These are phyloP conservation scores for Mariannaea sp. DNA, from an alignment of 2,329 filamentous ascomycete species.

Conservation along the genomic window DNA sequence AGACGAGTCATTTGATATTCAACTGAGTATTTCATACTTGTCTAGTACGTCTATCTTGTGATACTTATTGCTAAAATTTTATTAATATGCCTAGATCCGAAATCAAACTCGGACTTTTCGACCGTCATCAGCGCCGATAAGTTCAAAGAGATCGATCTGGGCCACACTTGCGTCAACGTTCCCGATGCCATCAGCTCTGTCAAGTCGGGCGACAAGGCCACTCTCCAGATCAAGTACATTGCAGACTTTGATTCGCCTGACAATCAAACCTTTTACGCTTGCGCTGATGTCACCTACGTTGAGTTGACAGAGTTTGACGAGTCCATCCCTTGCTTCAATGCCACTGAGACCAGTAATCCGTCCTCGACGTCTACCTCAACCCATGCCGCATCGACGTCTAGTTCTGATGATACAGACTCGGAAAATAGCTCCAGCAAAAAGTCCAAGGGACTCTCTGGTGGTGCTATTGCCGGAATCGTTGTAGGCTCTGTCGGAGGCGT, in stretches of 20 bases:
- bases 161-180: conserved; percentile 46
- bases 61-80: not conserved
- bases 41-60: conserved; percentile 47
- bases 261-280: conserved; percentile 47
- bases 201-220: conserved; percentile 45
- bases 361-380: conserved; percentile 2
- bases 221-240: conserved; percentile 48
- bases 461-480: conserved; percentile 76
- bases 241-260: conserved; percentile 38
- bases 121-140: conserved; percentile 37
- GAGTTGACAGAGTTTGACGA: conserved; percentile 33
- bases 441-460: conserved; percentile 59
- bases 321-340: conserved; percentile 44
- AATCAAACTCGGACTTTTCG: conserved; percentile 40
- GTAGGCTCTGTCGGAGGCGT: conserved; percentile 70
- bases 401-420: conserved; percentile 15
- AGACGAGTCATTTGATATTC: conserved; percentile 56
- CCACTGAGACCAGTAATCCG: conserved; percentile 35
- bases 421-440: conserved; percentile 23
- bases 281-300: conserved; percentile 48
- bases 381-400: conserved; percentile 23
- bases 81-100: conserved; percentile 37
- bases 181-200: conserved; percentile 36
- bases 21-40: conserved; percentile 56
- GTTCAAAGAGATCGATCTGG: conserved; percentile 43